Evolutionary conservation across 176 grass and related monocot species (phyloP).

Genomic region (Triticum aestivum): DNA sequence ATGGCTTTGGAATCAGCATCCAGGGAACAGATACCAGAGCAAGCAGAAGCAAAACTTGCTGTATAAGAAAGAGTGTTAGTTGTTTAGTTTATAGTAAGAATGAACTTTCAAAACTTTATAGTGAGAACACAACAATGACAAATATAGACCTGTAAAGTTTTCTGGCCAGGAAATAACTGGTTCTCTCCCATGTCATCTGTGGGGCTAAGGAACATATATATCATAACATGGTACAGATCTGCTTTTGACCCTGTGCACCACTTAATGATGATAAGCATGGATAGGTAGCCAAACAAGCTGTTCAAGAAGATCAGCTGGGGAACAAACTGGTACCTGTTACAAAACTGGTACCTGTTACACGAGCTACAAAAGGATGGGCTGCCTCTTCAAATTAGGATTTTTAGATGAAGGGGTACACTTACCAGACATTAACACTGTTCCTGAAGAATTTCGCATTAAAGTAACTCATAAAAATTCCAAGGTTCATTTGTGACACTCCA

Average conservation of each 20-base stretch:
- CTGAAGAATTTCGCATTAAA: conserved; percentile 86
- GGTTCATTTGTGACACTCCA: conserved; percentile 97
- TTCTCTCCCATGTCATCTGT: conserved; percentile 88
- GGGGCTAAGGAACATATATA: conserved; percentile 98
- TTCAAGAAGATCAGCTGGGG: conserved; percentile 95
- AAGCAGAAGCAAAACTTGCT: conserved; percentile 76
- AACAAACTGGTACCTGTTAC: conserved; percentile 75
- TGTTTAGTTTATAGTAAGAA: not conserved
- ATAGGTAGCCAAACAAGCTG: conserved; percentile 91
- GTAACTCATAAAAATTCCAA: conserved; percentile 91
- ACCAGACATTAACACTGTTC: conserved; percentile 78
- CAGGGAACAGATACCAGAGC: conserved; percentile 87
- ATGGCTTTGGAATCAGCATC: conserved; percentile 94
- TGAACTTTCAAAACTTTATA: not conserved
- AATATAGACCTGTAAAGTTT: conserved; percentile 69
- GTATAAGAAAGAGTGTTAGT: conserved; percentile 25
- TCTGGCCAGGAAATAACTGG: conserved; percentile 87
- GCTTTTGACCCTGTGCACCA: conserved; percentile 93
- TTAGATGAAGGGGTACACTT: conserved; percentile 31
- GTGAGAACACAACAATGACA: not conserved
- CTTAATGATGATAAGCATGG: conserved; percentile 84
- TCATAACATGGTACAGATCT: conserved; percentile 96
- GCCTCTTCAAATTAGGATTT: conserved; percentile 15
- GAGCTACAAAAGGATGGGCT: conserved; percentile 3
- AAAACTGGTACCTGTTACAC: conserved; percentile 69